Evolutionary conservation across 208 protist genomes (phyloP), one percentile per base, ranked within the genome.

Genomic region (Acanthamoeba sp.): DNA sequence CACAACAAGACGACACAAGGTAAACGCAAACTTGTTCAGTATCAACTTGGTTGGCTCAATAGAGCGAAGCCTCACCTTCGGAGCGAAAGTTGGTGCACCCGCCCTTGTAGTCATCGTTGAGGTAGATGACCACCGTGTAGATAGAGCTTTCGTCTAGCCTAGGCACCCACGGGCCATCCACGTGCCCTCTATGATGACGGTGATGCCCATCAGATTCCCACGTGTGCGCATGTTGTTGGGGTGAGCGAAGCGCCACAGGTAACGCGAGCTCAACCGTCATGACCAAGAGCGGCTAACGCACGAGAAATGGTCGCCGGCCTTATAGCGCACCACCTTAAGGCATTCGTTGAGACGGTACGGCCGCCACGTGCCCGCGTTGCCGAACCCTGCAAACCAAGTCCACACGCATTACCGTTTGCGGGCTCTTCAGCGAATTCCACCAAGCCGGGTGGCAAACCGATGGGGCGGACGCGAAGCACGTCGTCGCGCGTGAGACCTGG

Each of bases 151-250:
- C 78, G 45, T 87, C 78, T 5, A 38, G 27, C 40, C 24, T 1
- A 9, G 78, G 78, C n/a, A 87, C 78, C 78, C 78, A 87, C 0
- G 78, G 78, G 1, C 78, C 78, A 32, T 87, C 78, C 78, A 87
- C 45, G 34, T 85, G 76, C 10, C 38, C 14, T 1, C 76, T 76
- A n/a, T n/a, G n/a, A n/a, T n/a, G n/a, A 38, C 38, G 66, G 16
- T 38, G 34, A 10, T 34, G 59, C n/a, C n/a, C n/a, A n/a, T n/a
- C n/a, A n/a, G n/a, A n/a, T n/a, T n/a, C n/a, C n/a, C n/a, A n/a
- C n/a, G n/a, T n/a, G n/a, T n/a, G n/a, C n/a, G n/a, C n/a, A n/a
- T n/a, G n/a, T n/a, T n/a, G n/a, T n/a, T n/a, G n/a, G n/a, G n/a
- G n/a, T n/a, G n/a, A n/a, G n/a, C n/a, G n/a, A n/a, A n/a, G n/a